Conservation (phyloP, 1,139 yeast species). For the Blastobotrys persicus region DNA sequence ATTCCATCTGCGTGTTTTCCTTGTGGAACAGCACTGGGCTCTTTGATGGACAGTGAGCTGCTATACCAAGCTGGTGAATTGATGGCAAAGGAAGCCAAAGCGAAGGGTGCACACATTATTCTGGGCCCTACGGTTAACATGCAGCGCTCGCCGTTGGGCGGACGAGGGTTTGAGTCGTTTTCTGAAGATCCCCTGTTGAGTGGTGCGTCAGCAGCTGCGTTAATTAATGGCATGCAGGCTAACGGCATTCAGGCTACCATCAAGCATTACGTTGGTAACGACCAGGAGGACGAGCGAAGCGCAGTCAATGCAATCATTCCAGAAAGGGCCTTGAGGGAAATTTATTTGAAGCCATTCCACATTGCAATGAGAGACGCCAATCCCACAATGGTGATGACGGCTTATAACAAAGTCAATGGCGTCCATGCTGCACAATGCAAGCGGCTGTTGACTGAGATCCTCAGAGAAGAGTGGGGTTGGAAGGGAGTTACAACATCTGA, state of each 20-base stretch:
- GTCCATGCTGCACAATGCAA: slow-evolving; percentile 51
- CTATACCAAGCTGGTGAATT: slow-evolving; percentile 46
- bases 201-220: slow-evolving; percentile 50
- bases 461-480: slow-evolving; percentile 57
- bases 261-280: slow-evolving; percentile 61
- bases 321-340: slow-evolving; percentile 59
- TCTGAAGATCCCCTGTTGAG: slow-evolving; percentile 60
- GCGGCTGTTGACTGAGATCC: slow-evolving; percentile 44
- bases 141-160: slow-evolving; percentile 60
- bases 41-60: slow-evolving; percentile 46
- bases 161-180: slow-evolving; percentile 63
- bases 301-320: slow-evolving; percentile 49
- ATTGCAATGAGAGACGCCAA: slow-evolving; percentile 50
- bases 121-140: slow-evolving; percentile 57
- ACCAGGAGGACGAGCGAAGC: slow-evolving; percentile 55
- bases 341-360: slow-evolving; percentile 62
- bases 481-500: slow-evolving; percentile 58
- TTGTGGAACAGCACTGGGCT: slow-evolving; percentile 47
- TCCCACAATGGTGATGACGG: slow-evolving; percentile 57
- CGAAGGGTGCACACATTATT: slow-evolving; percentile 49
- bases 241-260: slow-evolving; percentile 54
- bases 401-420: slow-evolving; percentile 60
- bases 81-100: slow-evolving; percentile 51
- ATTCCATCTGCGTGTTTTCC: slow-evolving; percentile 54
- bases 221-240: slow-evolving; percentile 55